Evolutionary conservation across 2,329 filamentous ascomycete species (phyloP).

Genomic region (Lachnum nothofagi): DNA sequence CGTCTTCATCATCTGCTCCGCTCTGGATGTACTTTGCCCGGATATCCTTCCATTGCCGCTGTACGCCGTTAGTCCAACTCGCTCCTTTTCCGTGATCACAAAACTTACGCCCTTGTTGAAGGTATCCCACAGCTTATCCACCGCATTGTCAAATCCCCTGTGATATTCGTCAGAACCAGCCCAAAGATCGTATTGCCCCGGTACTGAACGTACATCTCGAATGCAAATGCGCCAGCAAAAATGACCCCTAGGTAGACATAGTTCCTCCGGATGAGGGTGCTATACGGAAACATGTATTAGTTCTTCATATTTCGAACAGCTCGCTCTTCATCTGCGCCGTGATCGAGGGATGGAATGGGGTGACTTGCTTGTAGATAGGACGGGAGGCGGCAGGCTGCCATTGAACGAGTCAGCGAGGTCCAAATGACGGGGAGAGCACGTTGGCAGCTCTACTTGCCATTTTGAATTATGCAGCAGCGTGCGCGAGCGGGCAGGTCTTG

Average conservation of each 20-base stretch:
- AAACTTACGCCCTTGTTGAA: slow-evolving; percentile 83
- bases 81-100: background rate
- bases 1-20: slow-evolving; percentile 59
- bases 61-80: slow-evolving; percentile 33
- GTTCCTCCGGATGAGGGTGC: slow-evolving; percentile 81
- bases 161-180: slow-evolving; percentile 15
- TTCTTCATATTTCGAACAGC: background rate
- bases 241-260: slow-evolving; percentile 79
- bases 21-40: slow-evolving; percentile 77
- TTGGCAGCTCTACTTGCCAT: slow-evolving; percentile 25
- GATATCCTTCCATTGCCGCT: slow-evolving; percentile 99
- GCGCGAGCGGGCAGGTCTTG: slow-evolving; percentile 10
- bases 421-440: background rate
- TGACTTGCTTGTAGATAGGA: slow-evolving; percentile 33
- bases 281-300: slow-evolving; percentile 38
- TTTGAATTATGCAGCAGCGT: slow-evolving; percentile 19
- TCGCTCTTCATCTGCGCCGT: background rate
- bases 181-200: background rate
- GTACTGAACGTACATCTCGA: slow-evolving; percentile 72
- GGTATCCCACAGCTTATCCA: slow-evolving; percentile 84
- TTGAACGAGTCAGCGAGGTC: slow-evolving; percentile 23
- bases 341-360: slow-evolving; percentile 8
- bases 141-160: slow-evolving; percentile 76
- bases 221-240: slow-evolving; percentile 81
- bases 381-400: slow-evolving; percentile 28